Conservation (phyloP, 2,329 filamentous ascomycete genomes). For the Fusarium fujikuroi region DNA sequence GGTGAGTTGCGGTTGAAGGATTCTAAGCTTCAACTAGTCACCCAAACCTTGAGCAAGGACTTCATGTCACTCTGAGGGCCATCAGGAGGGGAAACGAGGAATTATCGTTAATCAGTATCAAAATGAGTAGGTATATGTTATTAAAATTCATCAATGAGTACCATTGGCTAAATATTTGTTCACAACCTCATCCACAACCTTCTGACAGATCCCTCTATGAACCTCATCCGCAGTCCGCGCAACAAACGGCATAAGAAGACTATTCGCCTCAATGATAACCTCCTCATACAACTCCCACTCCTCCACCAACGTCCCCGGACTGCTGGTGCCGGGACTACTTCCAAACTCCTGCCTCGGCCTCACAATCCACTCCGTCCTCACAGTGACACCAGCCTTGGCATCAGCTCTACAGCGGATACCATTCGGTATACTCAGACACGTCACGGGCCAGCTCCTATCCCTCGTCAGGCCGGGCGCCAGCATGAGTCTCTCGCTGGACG, state of each 20-base stretch:
- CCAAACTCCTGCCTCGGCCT: slow-evolving; percentile 9
- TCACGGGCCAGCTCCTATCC: slow-evolving; percentile 21
- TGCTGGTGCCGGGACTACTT: slow-evolving; percentile 11
- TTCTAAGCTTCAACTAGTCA: not conserved
- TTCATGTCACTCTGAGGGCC: accelerated
- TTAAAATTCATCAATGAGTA: not conserved
- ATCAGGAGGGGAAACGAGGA: accelerated
- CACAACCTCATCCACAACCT: slow-evolving; percentile 17
- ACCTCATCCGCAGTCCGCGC: slow-evolving; percentile 10
- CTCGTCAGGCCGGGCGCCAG: slow-evolving; percentile 16
- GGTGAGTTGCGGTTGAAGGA: not conserved
- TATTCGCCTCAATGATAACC: slow-evolving; percentile 19
- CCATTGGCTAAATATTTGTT: slow-evolving; percentile 2
- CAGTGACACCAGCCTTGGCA: slow-evolving; percentile 16
- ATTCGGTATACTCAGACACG: slow-evolving; percentile 25
- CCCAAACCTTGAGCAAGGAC: not conserved
- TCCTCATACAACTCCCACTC: slow-evolving; percentile 34
- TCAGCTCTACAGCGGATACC: slow-evolving; percentile 27
- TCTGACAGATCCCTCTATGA: slow-evolving; percentile 18
- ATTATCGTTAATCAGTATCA: not conserved
- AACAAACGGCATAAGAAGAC: slow-evolving; percentile 31
- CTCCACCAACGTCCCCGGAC: slow-evolving; percentile 11
- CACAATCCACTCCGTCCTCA: slow-evolving; percentile 26
- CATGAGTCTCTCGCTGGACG: not conserved
- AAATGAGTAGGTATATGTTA: not conserved